Evolutionary conservation across 495 filamentous ascomycete genomes (phyloP).

Genomic region (Hypoxylon intermedium): DNA sequence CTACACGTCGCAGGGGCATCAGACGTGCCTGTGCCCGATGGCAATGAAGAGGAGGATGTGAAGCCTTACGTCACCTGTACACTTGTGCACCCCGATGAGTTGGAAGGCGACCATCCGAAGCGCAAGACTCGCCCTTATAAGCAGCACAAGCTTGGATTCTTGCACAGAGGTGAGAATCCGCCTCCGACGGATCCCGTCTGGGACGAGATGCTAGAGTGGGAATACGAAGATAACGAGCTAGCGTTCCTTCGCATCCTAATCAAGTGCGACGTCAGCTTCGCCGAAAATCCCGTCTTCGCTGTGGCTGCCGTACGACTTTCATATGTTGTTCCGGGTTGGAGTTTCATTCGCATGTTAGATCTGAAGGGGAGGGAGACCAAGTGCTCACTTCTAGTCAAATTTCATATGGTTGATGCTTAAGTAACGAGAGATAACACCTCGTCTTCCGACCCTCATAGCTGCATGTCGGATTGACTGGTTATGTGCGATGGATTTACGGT

Average conservation of each 20-base stretch:
- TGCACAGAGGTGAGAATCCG: conserved; percentile 53
- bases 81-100: conserved; percentile 53
- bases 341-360: conserved; percentile 61
- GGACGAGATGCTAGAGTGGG: conserved; percentile 62
- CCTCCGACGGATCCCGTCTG: conserved; percentile 56
- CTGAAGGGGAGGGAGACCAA: conserved; percentile 59
- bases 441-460: too few species aligned
- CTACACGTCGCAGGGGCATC: conserved; percentile 59
- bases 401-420: conserved; percentile 51
- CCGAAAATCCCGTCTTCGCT: conserved; percentile 56
- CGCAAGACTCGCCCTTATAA: conserved; percentile 58
- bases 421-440: too few species aligned
- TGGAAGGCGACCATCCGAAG: conserved; percentile 50
- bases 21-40: conserved; percentile 53
- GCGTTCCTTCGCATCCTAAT: conserved; percentile 60
- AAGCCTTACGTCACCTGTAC: conserved; percentile 63
- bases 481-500: too few species aligned
- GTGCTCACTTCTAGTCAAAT: conserved; percentile 59
- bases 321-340: conserved; percentile 59
- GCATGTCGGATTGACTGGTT: too few species aligned
- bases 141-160: conserved; percentile 52
- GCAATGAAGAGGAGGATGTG: conserved; percentile 45
- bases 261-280: conserved; percentile 61
- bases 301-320: conserved; percentile 55
- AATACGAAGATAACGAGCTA: conserved; percentile 62